Evolutionary conservation across 139 green algal species (phyloP).

Genomic region (Chlamydomonas eustigma): DNA sequence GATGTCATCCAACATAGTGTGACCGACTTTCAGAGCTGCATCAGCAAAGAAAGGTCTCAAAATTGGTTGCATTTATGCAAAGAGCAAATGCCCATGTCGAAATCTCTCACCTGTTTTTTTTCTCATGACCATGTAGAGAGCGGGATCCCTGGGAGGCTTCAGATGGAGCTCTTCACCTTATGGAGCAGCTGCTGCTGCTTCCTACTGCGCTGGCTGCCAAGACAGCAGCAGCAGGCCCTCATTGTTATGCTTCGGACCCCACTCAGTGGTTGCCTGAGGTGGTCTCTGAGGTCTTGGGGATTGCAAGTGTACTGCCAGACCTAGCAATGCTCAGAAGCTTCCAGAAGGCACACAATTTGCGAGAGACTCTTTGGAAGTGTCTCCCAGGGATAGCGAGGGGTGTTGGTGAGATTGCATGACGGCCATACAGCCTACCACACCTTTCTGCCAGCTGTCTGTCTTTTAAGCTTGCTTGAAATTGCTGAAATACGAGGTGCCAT

Average conservation of each 20-base stretch:
- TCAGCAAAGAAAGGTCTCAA: too few species aligned
- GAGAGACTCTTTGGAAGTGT: constrained; percentile 73
- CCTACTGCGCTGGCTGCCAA: not conserved
- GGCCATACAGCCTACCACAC: constrained; percentile 48
- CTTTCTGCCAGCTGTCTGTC: constrained; percentile 31
- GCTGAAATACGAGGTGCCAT: too few species aligned
- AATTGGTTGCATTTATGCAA: too few species aligned
- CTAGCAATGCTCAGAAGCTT: constrained; percentile 62
- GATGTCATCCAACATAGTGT: too few species aligned
- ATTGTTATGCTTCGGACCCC: not conserved
- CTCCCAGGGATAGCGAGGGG: constrained; percentile 62
- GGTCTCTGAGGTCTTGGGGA: constrained; percentile 17
- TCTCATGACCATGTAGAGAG: too few species aligned
- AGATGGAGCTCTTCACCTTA: constrained; percentile 80
- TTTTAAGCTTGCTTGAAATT: too few species aligned
- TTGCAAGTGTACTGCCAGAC: constrained; percentile 43
- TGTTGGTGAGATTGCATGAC: constrained; percentile 62
- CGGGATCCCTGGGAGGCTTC: constrained; percentile 85
- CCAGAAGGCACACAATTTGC: constrained; percentile 55
- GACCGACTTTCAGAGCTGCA: too few species aligned
- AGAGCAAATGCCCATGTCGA: too few species aligned
- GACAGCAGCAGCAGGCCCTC: not conserved
- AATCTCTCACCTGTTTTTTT: too few species aligned
- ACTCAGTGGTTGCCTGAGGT: not conserved
- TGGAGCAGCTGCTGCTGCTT: constrained; percentile 59